phyloP scores from a whole-genome alignment of 805 yeast genomes.

The Hanseniaspora hatyaiensis region DNA sequence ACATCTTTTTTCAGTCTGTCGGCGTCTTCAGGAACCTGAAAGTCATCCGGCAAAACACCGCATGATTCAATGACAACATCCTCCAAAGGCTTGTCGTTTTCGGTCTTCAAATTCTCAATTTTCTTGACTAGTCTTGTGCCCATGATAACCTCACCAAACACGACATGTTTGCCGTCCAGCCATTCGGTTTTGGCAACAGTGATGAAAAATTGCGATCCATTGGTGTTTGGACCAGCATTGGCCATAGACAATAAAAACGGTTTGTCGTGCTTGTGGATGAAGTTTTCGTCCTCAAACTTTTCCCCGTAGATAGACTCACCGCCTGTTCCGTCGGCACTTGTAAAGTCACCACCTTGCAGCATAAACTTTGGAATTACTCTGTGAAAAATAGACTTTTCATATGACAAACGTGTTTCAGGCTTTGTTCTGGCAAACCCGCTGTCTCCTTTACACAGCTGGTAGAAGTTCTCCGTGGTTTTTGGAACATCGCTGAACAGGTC shows the following conservation, averaged over 20 bases:
- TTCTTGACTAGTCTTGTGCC: slow-evolving; percentile 74
- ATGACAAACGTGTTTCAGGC: slow-evolving; percentile 45
- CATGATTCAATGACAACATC: slow-evolving; percentile 66
- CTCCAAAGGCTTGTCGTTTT: slow-evolving; percentile 56
- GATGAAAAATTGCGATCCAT: slow-evolving; percentile 94
- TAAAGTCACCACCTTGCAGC: slow-evolving; percentile 97
- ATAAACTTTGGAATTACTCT: slow-evolving; percentile 94
- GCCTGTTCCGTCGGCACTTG: slow-evolving; percentile 91
- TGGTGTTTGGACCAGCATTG: slow-evolving; percentile 96
- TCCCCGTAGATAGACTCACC: slow-evolving; percentile 84
- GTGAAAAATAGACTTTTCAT: slow-evolving; percentile 83
- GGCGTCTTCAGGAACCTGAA: slow-evolving; percentile 35
- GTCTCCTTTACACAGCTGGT: slow-evolving; percentile 82
- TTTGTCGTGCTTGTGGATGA: slow-evolving; percentile 58
- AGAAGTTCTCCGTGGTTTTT: slow-evolving; percentile 79
- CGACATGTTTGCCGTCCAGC: slow-evolving; percentile 90
- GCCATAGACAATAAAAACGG: slow-evolving; percentile 90
- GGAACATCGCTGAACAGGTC: slow-evolving; percentile 69
- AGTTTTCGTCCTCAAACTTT: slow-evolving; percentile 69
- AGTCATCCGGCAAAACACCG: slow-evolving; percentile 62
- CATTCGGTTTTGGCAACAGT: slow-evolving; percentile 48
- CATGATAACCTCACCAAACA: slow-evolving; percentile 75
- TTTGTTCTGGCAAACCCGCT: slow-evolving; percentile 35
- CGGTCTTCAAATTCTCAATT: slow-evolving; percentile 60
- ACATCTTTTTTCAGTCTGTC: slow-evolving; percentile 50